phyloP scores from a whole-genome alignment of 23 red algal species.

The Gracilaria caudata region DNA sequence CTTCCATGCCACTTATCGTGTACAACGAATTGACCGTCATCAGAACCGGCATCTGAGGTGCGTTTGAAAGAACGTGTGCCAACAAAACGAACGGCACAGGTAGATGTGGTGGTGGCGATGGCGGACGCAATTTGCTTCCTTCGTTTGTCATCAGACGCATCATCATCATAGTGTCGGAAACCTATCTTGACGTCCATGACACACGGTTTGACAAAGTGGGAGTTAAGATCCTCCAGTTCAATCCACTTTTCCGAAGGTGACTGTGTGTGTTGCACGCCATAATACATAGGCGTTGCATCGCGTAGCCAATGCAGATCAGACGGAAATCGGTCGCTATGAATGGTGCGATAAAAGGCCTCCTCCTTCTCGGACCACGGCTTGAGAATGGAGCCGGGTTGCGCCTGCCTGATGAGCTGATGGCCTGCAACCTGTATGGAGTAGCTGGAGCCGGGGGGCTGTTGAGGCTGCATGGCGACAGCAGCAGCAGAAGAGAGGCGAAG shows the following conservation, averaged over 20 bases:
- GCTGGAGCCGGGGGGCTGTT: neutral
- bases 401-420: conserved; percentile 64
- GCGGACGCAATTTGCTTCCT: conserved; percentile 63
- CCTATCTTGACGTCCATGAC: conserved; percentile 91
- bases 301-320: conserved; percentile 60
- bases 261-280: conserved; percentile 27
- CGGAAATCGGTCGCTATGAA: conserved; percentile 44
- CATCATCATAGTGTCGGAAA: conserved; percentile 87
- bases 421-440: conserved; percentile 92
- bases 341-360: conserved; percentile 71
- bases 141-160: conserved; percentile 79
- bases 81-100: conserved; percentile 66
- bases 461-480: neutral
- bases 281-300: conserved; percentile 52
- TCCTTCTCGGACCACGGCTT: conserved; percentile 82
- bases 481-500: neutral
- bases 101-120: conserved; percentile 59
- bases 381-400: conserved; percentile 42
- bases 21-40: conserved; percentile 16
- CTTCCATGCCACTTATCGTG: conserved; percentile 86
- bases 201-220: conserved; percentile 67
- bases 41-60: neutral
- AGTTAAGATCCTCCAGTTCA: conserved; percentile 76
- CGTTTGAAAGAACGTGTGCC: conserved; percentile 80
- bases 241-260: neutral